A percentile compares a stretch with the other conserved stretches of the same genome.
Evolutionary conservation across 371 early-diverging fungal species (phyloP).

Genomic region (Syncephalastrum contaminatum): DNA sequence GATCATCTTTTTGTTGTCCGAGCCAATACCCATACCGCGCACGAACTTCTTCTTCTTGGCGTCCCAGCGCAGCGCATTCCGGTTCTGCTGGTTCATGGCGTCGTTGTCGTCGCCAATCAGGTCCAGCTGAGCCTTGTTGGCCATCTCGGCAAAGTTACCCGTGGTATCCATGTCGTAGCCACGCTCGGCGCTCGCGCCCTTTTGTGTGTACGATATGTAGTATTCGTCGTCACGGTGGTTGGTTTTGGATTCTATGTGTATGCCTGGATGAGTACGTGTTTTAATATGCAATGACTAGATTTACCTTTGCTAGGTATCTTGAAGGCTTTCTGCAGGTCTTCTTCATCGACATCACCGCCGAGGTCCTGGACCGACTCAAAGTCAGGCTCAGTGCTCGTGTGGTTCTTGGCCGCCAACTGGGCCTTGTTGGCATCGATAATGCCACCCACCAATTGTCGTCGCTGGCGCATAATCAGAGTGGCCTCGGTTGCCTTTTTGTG

Average conservation of each 20-base stretch:
- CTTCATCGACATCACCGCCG: slow-evolving; percentile 52
- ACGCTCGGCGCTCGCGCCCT: slow-evolving; percentile 86
- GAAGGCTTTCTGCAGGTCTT: slow-evolving; percentile 50
- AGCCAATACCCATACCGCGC: slow-evolving; percentile 79
- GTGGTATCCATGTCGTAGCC: slow-evolving; percentile 84
- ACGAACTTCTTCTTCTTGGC: slow-evolving; percentile 92
- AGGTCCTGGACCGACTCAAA: slow-evolving; percentile 20
- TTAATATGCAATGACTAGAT: neutral
- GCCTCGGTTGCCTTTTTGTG: slow-evolving; percentile 70
- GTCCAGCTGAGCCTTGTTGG: slow-evolving; percentile 76
- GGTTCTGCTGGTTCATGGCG: slow-evolving; percentile 43
- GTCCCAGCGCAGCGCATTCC: slow-evolving; percentile 86
- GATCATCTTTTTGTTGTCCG: slow-evolving; percentile 95
- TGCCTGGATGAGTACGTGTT: slow-evolving; percentile 9
- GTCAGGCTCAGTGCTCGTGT: slow-evolving; percentile 15
- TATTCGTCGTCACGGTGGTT: slow-evolving; percentile 80
- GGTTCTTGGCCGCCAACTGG: slow-evolving; percentile 30
- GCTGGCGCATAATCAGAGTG: slow-evolving; percentile 74
- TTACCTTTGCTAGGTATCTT: slow-evolving; percentile 31
- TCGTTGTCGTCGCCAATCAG: slow-evolving; percentile 85
- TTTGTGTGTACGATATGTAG: slow-evolving; percentile 87
- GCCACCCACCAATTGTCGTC: slow-evolving; percentile 63
- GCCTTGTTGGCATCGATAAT: slow-evolving; percentile 57
- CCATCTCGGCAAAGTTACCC: slow-evolving; percentile 81
- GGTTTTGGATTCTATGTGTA: neutral